Evolutionary conservation across 2,329 filamentous ascomycete species (phyloP).

Genomic region (Hypoxylon sp.): DNA sequence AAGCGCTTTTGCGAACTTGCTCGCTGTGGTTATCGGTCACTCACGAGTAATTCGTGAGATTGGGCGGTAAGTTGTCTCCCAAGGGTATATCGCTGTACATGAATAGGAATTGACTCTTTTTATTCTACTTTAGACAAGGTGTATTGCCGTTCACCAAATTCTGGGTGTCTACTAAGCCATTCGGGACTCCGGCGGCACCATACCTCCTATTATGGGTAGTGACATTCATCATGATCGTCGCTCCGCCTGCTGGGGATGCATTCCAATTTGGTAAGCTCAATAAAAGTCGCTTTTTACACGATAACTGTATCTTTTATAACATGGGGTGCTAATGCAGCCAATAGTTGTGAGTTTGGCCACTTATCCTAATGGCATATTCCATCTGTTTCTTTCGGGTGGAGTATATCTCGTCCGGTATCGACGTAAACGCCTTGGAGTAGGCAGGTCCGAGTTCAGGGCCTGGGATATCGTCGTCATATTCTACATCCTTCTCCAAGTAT

Average conservation of each 20-base stretch:
- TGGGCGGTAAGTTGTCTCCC: slow-evolving; percentile 59
- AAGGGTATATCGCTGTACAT: too few species aligned
- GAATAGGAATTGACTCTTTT: not conserved
- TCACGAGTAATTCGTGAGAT: slow-evolving; percentile 73
- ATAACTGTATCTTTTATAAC: not conserved
- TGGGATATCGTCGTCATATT: slow-evolving; percentile 73
- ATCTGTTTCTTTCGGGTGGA: slow-evolving; percentile 69
- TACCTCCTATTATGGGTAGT: slow-evolving; percentile 70
- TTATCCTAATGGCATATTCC: slow-evolving; percentile 73
- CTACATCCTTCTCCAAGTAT: slow-evolving; percentile 71
- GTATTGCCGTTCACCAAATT: slow-evolving; percentile 71
- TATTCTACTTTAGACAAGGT: slow-evolving; percentile 64
- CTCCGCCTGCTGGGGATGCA: slow-evolving; percentile 73
- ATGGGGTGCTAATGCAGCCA: slow-evolving; percentile 19
- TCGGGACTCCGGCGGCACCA: slow-evolving; percentile 73
- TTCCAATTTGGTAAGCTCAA: slow-evolving; percentile 69
- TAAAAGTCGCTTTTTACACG: not conserved
- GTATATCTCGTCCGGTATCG: slow-evolving; percentile 71
- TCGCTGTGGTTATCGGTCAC: slow-evolving; percentile 69
- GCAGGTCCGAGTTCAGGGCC: slow-evolving; percentile 67
- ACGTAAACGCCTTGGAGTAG: slow-evolving; percentile 66
- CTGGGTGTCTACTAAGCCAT: slow-evolving; percentile 74
- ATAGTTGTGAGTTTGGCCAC: slow-evolving; percentile 71
- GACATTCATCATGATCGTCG: slow-evolving; percentile 73
- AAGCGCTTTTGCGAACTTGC: slow-evolving; percentile 71